Evolutionary conservation across 129 eudicot genomes (phyloP).

Genomic region (Oenanthe sinensis): DNA sequence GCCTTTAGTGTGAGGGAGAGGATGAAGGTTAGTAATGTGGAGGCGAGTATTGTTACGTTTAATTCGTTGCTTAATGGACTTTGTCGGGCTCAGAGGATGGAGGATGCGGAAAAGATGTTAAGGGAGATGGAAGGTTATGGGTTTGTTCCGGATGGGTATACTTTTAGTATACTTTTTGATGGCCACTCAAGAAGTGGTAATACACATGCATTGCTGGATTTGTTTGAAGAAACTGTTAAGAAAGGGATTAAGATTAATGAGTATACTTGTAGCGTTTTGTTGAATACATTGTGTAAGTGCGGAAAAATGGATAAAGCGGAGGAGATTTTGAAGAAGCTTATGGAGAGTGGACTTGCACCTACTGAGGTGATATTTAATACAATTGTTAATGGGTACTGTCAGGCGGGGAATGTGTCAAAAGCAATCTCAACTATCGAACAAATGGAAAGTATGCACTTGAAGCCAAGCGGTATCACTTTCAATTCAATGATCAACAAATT

Average conservation of each 20-base stretch:
- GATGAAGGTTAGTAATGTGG: constrained; percentile 13
- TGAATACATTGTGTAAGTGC: constrained; percentile 19
- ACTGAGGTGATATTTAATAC: constrained; percentile 19
- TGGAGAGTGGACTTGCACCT: constrained; percentile 13
- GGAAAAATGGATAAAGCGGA: constrained; percentile 17
- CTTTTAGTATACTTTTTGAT: constrained; percentile 19
- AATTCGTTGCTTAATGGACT: constrained; percentile 16
- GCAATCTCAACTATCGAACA: constrained; percentile 11
- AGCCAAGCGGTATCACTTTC: constrained; percentile 16
- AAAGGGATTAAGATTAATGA: constrained; percentile 7
- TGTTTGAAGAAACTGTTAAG: constrained; percentile 8
- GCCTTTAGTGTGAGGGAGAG: constrained; percentile 12
- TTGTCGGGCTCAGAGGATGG: constrained; percentile 18
- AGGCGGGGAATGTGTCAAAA: constrained; percentile 11
- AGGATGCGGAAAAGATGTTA: constrained; percentile 12
- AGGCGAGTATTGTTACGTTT: constrained; percentile 15
- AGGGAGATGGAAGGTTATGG: constrained; percentile 16
- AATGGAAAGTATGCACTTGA: constrained; percentile 14
- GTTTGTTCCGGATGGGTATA: constrained; percentile 21
- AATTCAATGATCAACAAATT: constrained; percentile 14
- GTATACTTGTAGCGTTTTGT: constrained; percentile 15
- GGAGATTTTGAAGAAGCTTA: constrained; percentile 11
- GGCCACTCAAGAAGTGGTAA: constrained; percentile 13
- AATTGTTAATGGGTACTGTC: constrained; percentile 17
- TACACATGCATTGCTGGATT: neutral